Conservation (phyloP, 2,329 filamentous ascomycete species). For the Microcera coccophila region DNA sequence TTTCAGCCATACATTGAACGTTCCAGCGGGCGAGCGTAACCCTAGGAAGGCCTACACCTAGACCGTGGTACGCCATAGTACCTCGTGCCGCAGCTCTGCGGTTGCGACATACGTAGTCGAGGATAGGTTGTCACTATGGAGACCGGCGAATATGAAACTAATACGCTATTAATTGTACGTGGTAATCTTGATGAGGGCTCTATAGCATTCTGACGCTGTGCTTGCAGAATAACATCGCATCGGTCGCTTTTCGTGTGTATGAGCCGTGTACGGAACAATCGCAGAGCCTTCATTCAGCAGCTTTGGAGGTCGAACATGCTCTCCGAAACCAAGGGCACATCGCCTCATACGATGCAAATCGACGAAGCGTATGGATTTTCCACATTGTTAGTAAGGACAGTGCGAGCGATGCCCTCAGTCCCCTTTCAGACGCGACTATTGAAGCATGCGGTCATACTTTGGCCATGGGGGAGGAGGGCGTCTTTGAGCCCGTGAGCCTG, state of each 20-base stretch:
- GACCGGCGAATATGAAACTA: conserved; percentile 60
- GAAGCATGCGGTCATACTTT: conserved; percentile 45
- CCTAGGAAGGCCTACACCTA: conserved; percentile 14
- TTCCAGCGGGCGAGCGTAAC: conserved; percentile 8
- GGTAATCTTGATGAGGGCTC: not conserved
- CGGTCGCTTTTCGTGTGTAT: conserved; percentile 53
- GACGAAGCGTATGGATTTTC: conserved; percentile 54
- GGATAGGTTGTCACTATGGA: conserved; percentile 53
- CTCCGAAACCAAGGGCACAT: conserved; percentile 52
- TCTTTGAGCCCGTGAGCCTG: conserved; percentile 47
- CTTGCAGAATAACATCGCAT: conserved; percentile 53
- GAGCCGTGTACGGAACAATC: conserved; percentile 44
- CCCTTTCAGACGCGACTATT: conserved; percentile 37
- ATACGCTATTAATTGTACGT: conserved; percentile 56
- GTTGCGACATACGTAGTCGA: conserved; percentile 25
- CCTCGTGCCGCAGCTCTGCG: conserved; percentile 24
- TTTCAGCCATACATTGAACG: conserved; percentile 4
- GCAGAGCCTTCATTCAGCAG: conserved; percentile 42
- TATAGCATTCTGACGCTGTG: conserved; percentile 13
- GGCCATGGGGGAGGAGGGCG: conserved; percentile 45
- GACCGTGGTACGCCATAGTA: conserved; percentile 15
- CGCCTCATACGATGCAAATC: conserved; percentile 48
- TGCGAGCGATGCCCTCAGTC: conserved; percentile 19
- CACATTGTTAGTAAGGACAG: conserved; percentile 43
- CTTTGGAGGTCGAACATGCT: conserved; percentile 49